Evolutionary conservation across 2,329 filamentous ascomycete genomes (phyloP).

Genomic region (Penicillium sp.): DNA sequence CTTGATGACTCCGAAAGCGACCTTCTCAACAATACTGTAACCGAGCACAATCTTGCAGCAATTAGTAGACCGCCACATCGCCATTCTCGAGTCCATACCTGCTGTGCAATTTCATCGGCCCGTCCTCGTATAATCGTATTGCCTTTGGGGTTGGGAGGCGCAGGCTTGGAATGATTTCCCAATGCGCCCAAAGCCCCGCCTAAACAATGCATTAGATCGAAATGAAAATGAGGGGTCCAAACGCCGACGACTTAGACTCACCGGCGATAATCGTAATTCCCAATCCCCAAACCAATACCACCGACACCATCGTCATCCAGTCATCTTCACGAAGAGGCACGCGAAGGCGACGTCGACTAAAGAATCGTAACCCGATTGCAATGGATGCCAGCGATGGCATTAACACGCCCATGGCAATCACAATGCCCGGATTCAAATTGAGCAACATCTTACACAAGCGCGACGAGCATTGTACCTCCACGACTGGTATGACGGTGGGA

Average conservation of each 20-base stretch:
- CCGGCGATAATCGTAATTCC: slow-evolving; percentile 7
- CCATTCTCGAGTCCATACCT: background rate
- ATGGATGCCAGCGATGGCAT: slow-evolving; percentile 3
- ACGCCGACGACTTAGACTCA: too few relatives aligned
- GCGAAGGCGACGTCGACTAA: slow-evolving; percentile 1
- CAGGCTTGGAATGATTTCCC: slow-evolving; percentile 7
- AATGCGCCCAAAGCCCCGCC: slow-evolving; percentile 7
- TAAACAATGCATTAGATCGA: too few relatives aligned
- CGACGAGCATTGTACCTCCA: background rate
- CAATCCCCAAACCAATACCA: slow-evolving; percentile 2
- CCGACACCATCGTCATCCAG: slow-evolving; percentile 5
- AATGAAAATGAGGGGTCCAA: too few relatives aligned
- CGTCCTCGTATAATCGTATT: slow-evolving; percentile 7
- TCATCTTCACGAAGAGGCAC: slow-evolving; percentile 8
- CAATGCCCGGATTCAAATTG: slow-evolving; percentile 3
- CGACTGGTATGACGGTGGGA: too few relatives aligned
- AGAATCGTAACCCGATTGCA: slow-evolving; percentile 4
- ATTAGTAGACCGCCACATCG: background rate
- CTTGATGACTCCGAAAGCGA: slow-evolving; percentile 11
- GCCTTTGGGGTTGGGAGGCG: slow-evolving; percentile 4
- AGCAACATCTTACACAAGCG: slow-evolving; percentile 2
- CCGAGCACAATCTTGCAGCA: background rate
- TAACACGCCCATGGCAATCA: slow-evolving; percentile 4
- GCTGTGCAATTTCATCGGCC: slow-evolving; percentile 8
- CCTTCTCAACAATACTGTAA: slow-evolving; percentile 8